Evolutionary conservation across 805 yeast species (phyloP), one percentile per base, ranked within the genome.

Genomic region (Kuraishia capsulata): DNA sequence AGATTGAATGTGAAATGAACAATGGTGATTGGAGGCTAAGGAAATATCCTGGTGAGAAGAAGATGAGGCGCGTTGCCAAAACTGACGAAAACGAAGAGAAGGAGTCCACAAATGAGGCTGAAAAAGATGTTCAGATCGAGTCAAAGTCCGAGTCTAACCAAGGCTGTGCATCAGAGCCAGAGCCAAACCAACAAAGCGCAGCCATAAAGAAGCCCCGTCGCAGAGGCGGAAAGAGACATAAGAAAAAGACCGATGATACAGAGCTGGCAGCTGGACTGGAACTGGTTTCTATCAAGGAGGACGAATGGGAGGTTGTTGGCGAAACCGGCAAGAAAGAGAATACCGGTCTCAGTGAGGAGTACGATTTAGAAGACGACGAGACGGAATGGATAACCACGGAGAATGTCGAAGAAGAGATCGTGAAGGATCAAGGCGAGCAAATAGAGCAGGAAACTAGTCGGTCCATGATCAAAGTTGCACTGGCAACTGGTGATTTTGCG

Each of bases 401-500:
- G 2, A 92, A 88, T 50, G 60, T 92, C 24, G 65, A 73, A 30
- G 86, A 81, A 48, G 77, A 76, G 38, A 69, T 85, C 54, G 56
- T 78, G 30, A 80, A 78, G 53, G 90, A 86, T 50, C 73, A 67
- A 50, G 75, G 81, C 30, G 87, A 80, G 51, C 71, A 73, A 41
- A 66, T 76, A 35, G 71, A 59, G 25, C 57, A 56, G 11, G 54
- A 30, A 4, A 38, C 61, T 17, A 50, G 61, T 11, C 25, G 46
- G 4, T 51, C 61, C 9, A 48, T 62, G n/a, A 70, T 81, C 41
- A 73, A 78, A 45, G 92, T 81, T 16, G 98, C 97, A 2, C 62
- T 92, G 36, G 81, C 96, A 0, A 83, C 97, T 0, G 95, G 95
- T 20, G 99, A 92, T 74, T 92, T 90, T 64, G 97, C 99, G 2